phyloP scores from a whole-genome alignment of 345 rosid genomes.

The Lagerstroemia speciosa region DNA sequence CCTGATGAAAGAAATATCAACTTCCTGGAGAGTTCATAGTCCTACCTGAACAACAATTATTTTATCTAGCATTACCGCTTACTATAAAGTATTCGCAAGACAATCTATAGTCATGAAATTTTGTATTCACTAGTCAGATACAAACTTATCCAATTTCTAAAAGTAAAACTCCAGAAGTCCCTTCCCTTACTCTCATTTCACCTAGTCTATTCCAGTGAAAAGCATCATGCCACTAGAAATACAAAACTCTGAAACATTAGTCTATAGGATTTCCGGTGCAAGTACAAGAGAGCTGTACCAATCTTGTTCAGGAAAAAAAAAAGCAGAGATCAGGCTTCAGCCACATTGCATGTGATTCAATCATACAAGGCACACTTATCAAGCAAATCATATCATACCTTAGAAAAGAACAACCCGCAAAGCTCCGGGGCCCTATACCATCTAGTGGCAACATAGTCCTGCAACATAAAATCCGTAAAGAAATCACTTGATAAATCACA shows the following conservation, averaged over 20 bases:
- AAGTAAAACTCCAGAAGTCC: not conserved
- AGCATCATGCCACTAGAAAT: not conserved
- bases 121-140: conserved; percentile 1
- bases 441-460: conserved; percentile 98
- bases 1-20: conserved; percentile 91
- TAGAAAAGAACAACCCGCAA: conserved; percentile 91
- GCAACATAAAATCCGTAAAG: conserved; percentile 7
- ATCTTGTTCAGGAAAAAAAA: not conserved
- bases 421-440: conserved; percentile 99
- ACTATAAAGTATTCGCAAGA: conserved; percentile 39
- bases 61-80: conserved; percentile 81
- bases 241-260: not conserved
- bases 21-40: conserved; percentile 98
- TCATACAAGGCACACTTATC: not conserved
- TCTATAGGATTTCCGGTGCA: too few relatives aligned
- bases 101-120: conserved; percentile 19
- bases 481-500: not conserved
- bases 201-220: not conserved
- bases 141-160: not conserved
- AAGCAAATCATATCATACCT: conserved; percentile 34
- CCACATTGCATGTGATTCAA: not conserved
- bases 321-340: not conserved
- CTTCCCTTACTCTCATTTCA: not conserved
- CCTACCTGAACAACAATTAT: conserved; percentile 99
- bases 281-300: not conserved